Conservation (phyloP, 371 early-diverging fungal species). For the Globomyces sp. region DNA sequence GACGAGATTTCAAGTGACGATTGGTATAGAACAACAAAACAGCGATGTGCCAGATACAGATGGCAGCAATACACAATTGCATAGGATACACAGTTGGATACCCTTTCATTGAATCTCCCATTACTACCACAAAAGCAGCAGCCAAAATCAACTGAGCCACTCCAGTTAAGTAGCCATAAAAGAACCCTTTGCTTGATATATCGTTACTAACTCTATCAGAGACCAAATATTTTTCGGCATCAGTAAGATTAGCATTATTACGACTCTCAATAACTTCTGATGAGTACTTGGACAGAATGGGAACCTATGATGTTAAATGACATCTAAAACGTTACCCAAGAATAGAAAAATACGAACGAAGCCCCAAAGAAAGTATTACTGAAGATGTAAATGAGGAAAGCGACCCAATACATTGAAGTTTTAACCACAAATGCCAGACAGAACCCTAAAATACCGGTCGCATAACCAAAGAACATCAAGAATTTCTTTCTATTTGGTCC, state of each 20-base stretch:
- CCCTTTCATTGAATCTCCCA: conserved; percentile 23
- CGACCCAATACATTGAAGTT: background rate
- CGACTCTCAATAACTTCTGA: background rate
- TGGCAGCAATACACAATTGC: conserved; percentile 52
- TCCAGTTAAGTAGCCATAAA: conserved; percentile 48
- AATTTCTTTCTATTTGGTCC: background rate
- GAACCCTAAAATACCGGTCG: background rate
- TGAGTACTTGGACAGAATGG: conserved; percentile 2
- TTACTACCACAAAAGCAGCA: conserved; percentile 40
- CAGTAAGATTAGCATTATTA: background rate
- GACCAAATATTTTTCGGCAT: background rate
- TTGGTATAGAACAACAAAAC: conserved; percentile 24
- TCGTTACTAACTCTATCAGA: background rate
- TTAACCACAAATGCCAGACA: background rate
- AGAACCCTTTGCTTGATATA: conserved; percentile 41
- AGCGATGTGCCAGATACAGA: conserved; percentile 54
- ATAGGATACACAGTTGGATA: conserved; percentile 38
- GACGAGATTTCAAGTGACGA: conserved; percentile 44
- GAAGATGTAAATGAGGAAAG: background rate
- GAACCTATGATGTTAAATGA: conserved; percentile 19
- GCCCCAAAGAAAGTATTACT: conserved; percentile 1
- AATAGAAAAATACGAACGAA: conserved; percentile 10
- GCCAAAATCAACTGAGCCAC: conserved; percentile 45
- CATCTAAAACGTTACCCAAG: background rate
- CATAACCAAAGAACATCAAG: background rate